These are phyloP conservation scores for Maudiozyma saulgeensis DNA, from an alignment of 805 yeast genomes.

Conservation along the genomic window DNA sequence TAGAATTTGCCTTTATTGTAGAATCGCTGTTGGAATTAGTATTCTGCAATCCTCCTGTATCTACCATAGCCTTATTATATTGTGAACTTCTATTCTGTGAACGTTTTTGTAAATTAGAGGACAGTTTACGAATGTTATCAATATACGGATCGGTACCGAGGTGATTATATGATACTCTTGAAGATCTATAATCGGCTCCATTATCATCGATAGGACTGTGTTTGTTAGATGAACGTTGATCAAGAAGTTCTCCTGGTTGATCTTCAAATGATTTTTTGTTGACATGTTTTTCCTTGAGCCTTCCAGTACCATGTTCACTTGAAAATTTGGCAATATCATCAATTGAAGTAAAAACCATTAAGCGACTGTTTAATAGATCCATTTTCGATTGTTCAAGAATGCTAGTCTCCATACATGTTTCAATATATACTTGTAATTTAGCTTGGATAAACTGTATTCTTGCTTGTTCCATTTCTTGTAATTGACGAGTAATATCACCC, in stretches of 20 bases:
- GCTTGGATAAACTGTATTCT: slow-evolving; percentile 24
- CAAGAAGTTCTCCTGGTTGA: not conserved
- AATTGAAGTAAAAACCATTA: slow-evolving; percentile 20
- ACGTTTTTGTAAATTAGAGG: slow-evolving; percentile 19
- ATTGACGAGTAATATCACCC: slow-evolving; percentile 18
- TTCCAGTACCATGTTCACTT: slow-evolving; percentile 27
- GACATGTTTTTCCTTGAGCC: slow-evolving; percentile 17
- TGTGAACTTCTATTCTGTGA: not conserved
- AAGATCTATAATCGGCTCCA: not conserved
- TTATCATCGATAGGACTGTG: not conserved
- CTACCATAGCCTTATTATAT: not conserved
- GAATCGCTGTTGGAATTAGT: not conserved
- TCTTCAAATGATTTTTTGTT: too few species aligned
- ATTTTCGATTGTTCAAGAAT: slow-evolving; percentile 23
- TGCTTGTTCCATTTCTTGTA: slow-evolving; percentile 25
- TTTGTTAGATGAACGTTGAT: not conserved
- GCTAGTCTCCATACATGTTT: slow-evolving; percentile 18
- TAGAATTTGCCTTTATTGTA: not conserved
- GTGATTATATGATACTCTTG: not conserved
- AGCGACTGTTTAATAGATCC: slow-evolving; percentile 18
- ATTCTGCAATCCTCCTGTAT: not conserved
- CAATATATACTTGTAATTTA: slow-evolving; percentile 21
- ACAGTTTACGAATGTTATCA: slow-evolving; percentile 23
- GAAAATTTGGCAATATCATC: slow-evolving; percentile 27
- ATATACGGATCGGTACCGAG: slow-evolving; percentile 6